A percentile compares a stretch with the other conserved stretches of the same genome.
Evolutionary conservation across 345 rosid genomes (phyloP).

Genomic region (Rhodamnia argentea): DNA sequence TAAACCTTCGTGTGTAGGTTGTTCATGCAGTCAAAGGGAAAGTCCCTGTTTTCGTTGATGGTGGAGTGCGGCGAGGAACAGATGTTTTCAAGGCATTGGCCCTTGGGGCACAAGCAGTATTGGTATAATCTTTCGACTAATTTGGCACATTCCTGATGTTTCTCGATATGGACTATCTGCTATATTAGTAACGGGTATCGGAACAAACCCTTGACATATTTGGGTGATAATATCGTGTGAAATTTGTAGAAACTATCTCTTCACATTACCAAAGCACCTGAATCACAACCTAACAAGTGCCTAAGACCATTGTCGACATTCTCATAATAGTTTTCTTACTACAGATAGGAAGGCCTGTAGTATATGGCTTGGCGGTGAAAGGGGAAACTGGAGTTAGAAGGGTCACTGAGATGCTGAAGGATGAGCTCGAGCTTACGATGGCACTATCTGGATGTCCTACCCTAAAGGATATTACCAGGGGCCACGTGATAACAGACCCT

Average conservation of each 20-base stretch:
- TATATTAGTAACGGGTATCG: not conserved
- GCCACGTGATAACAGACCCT: slow-evolving; percentile 34
- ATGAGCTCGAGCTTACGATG: slow-evolving; percentile 74
- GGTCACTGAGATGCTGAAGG: slow-evolving; percentile 63
- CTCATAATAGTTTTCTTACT: not conserved
- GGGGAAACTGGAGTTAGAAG: slow-evolving; percentile 60
- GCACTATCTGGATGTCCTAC: slow-evolving; percentile 71
- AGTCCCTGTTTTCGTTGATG: slow-evolving; percentile 72
- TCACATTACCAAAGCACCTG: not conserved
- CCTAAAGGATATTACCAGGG: slow-evolving; percentile 47
- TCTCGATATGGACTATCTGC: not conserved
- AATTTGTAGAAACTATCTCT: not conserved
- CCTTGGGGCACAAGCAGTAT: slow-evolving; percentile 87
- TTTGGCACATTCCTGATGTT: not conserved
- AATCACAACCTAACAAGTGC: not conserved
- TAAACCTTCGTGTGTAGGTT: slow-evolving; percentile 27
- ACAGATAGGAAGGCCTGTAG: slow-evolving; percentile 87
- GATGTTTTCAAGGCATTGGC: slow-evolving; percentile 88
- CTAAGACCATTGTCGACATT: not conserved
- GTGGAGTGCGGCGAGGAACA: slow-evolving; percentile 79
- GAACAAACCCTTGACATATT: not conserved
- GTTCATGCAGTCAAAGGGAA: slow-evolving; percentile 62
- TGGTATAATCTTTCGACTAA: slow-evolving; percentile 29
- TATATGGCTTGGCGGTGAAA: slow-evolving; percentile 64
- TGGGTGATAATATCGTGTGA: not conserved